These are phyloP conservation scores for Clathrospora elynae DNA, from an alignment of 2,329 filamentous ascomycete species.

Conservation along the genomic window DNA sequence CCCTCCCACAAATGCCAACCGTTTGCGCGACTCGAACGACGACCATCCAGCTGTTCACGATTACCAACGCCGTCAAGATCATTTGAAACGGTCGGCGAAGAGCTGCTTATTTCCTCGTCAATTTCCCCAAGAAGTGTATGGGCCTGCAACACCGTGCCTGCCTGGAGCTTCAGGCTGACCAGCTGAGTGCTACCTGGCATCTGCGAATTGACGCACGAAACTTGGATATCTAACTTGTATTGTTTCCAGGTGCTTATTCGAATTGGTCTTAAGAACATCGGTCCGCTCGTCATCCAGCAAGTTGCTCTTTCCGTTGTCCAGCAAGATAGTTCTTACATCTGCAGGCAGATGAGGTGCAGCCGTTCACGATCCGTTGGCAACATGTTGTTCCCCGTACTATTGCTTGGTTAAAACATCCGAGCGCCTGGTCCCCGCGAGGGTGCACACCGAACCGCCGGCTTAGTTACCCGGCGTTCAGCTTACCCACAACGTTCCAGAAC, in stretches of 20 bases:
- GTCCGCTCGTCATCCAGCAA: conserved; percentile 8
- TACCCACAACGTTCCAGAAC: conserved; percentile 27
- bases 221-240: conserved; percentile 4
- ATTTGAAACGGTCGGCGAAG: not conserved
- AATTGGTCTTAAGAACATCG: not conserved
- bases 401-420: not conserved
- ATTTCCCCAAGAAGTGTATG: conserved; percentile 8
- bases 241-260: conserved; percentile 1
- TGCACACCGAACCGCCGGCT: conserved; percentile 11
- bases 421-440: conserved; percentile 15
- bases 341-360: too few relatives aligned
- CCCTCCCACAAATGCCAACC: not conserved
- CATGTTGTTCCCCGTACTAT: too few relatives aligned
- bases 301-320: conserved; percentile 10
- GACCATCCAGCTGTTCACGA: not conserved
- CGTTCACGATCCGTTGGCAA: too few relatives aligned
- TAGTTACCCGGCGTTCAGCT: conserved; percentile 29
- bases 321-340: conserved; percentile 1
- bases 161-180: conserved; percentile 28
- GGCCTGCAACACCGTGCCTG: conserved; percentile 3
- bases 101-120: conserved; percentile 1
- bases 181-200: conserved; percentile 29
- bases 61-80: not conserved
- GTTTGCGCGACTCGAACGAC: not conserved
- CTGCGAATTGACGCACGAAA: conserved; percentile 12